Percentiles rank a stretch among this genome's conserved stretches.
These are phyloP conservation scores for Crassisporium funariophilum DNA, from an alignment of 768 basidiomycete species.

Conservation along the genomic window DNA sequence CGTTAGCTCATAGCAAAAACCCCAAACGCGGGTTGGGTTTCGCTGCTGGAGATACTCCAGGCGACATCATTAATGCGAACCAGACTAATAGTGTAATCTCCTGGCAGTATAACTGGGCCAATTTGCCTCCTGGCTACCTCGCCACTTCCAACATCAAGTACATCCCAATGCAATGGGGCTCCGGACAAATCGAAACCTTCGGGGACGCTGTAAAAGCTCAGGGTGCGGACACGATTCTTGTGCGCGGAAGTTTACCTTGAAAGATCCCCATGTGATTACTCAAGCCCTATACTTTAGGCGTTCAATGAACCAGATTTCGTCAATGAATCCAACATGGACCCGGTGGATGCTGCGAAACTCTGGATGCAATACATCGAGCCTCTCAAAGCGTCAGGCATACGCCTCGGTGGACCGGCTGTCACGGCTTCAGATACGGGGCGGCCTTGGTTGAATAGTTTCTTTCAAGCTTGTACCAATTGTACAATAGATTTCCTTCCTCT, in stretches of 20 bases:
- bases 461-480: slow-evolving; percentile 52
- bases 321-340: slow-evolving; percentile 47
- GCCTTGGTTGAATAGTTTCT: slow-evolving; percentile 57
- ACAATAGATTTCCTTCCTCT: slow-evolving; percentile 52
- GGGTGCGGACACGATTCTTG: slow-evolving; percentile 53
- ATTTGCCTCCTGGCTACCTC: slow-evolving; percentile 43
- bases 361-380: slow-evolving; percentile 65
- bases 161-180: slow-evolving; percentile 58
- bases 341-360: slow-evolving; percentile 47
- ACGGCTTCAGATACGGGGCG: slow-evolving; percentile 52
- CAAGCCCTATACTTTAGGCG: slow-evolving; percentile 34
- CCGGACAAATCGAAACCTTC: slow-evolving; percentile 39
- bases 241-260: slow-evolving; percentile 22
- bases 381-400: slow-evolving; percentile 48
- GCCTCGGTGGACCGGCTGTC: slow-evolving; percentile 60
- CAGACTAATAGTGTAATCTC: slow-evolving; percentile 43
- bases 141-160: slow-evolving; percentile 46
- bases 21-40: slow-evolving; percentile 50
- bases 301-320: slow-evolving; percentile 59
- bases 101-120: slow-evolving; percentile 61
- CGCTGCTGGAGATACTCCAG: slow-evolving; percentile 39
- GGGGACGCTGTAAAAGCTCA: slow-evolving; percentile 40
- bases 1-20: slow-evolving; percentile 33
- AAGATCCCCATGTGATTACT: slow-evolving; percentile 1
- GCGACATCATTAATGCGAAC: slow-evolving; percentile 47